Base-by-base conservation (phyloP, 306 rosid genomes). In the Sesbania bispinosa region DNA sequence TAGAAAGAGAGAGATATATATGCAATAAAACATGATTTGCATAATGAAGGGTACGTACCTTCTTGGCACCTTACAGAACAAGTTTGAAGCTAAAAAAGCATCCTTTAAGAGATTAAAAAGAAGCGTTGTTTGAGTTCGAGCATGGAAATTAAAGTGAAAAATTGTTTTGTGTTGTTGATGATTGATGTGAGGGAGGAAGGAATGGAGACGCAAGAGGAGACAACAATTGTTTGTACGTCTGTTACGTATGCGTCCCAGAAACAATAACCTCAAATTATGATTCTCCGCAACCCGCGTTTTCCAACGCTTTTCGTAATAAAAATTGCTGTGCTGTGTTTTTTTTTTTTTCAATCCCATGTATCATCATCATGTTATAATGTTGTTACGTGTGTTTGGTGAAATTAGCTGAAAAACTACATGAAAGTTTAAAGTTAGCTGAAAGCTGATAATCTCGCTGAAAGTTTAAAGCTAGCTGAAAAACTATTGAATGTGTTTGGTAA, bases 21-120 rank as follows among this genome's bases (percentile, higher is more conserved):
- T n/a, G n/a, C n/a, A n/a, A 10, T 0, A 19, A 5, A 19, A 7
- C 13, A 6, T 5, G 27, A 33, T 32, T 5, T 15, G 7, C 7
- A 8, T 43, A 16, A 4, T 62, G n/a, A 65, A 29, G 19, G 62
- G 24, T 35, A 30, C 13, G 59, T 23, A n/a, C 71, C 63, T 76
- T 80, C 62, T 81, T 78, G 88, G 80, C 79, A 47, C 82, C 62
- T 69, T 36, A 80, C 80, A 54, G 72, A 36, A 61, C 5, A 41
- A 66, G 30, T 4, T 11, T 20, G 46, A n/a, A 35, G 80, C 74
- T 60, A 60, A 20, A 69, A 69, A 52, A 21, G 33, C 45, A 45
- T 63, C 45, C 20, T 46, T 57, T 71, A 59, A 19, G 1, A 10
- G 47, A 73, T 26, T 19, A 70, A 15, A 39, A 15, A 71, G 2